Percentiles rank a stretch among this genome's conserved stretches.
Evolutionary conservation across 1,284 basidiomycete species (phyloP).

Genomic region (Stygiomarasmius scandens): DNA sequence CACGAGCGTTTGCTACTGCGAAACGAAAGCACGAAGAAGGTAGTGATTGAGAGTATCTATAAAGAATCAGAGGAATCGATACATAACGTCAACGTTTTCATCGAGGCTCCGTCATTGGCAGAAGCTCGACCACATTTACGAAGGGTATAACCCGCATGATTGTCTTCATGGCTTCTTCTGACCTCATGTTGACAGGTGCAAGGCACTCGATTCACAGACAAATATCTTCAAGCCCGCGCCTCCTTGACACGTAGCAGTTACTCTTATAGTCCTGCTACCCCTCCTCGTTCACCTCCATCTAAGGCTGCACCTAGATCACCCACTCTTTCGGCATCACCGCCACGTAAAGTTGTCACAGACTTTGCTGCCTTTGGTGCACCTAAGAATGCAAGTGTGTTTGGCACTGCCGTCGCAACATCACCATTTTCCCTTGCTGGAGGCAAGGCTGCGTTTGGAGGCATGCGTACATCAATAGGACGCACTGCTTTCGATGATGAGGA

Average conservation of each 20-base stretch:
- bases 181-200: constrained; percentile 60
- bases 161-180: neutral
- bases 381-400: constrained; percentile 73
- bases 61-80: constrained; percentile 84
- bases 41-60: constrained; percentile 96
- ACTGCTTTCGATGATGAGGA: constrained; percentile 56
- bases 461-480: constrained; percentile 49
- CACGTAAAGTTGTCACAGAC: constrained; percentile 84
- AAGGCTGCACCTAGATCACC: constrained; percentile 36
- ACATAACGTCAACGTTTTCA: constrained; percentile 91
- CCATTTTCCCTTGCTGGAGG: constrained; percentile 81
- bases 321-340: constrained; percentile 46
- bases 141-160: constrained; percentile 55
- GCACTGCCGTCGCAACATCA: constrained; percentile 75
- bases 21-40: constrained; percentile 96
- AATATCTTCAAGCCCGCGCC: constrained; percentile 82
- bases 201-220: constrained; percentile 91
- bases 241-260: constrained; percentile 51
- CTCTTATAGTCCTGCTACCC: constrained; percentile 52
- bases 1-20: constrained; percentile 90
- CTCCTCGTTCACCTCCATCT: constrained; percentile 44
- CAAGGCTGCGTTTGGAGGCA: constrained; percentile 78
- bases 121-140: constrained; percentile 82
- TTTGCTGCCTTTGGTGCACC: constrained; percentile 90
- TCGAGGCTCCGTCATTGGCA: constrained; percentile 69